Evolutionary conservation across 78 protist genomes (phyloP).

Genomic region (Corallochytrium limacisporum): DNA sequence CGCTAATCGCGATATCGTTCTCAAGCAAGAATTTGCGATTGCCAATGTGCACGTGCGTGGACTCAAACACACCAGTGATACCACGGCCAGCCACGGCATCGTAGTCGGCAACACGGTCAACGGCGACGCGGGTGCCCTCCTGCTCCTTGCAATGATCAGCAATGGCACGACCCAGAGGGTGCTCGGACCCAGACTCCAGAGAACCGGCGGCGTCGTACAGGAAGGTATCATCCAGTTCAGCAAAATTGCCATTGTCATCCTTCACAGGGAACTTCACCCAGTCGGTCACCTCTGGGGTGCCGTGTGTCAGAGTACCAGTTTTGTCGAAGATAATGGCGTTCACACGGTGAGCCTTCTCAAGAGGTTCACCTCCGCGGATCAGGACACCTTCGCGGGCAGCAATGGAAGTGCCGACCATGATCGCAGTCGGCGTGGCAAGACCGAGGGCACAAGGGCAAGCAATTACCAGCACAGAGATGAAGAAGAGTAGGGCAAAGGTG

Average conservation of each 20-base stretch:
- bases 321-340: constrained; percentile 53
- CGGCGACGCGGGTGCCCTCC: no score
- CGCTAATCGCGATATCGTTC: neutral
- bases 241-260: neutral
- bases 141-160: neutral
- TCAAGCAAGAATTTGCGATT: constrained; percentile 1
- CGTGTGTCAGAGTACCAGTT: constrained; percentile 73
- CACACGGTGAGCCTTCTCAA: constrained; percentile 33
- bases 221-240: neutral
- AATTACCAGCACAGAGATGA: constrained; percentile 45
- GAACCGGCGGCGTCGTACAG: neutral
- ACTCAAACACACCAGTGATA: neutral
- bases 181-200: neutral
- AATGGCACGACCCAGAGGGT: neutral
- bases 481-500: constrained; percentile 25
- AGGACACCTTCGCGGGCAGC: constrained; percentile 47
- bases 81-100: neutral
- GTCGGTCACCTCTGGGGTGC: constrained; percentile 9
- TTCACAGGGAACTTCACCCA: neutral
- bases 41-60: neutral
- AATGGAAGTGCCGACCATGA: constrained; percentile 65
- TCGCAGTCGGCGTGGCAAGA: constrained; percentile 73
- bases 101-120: neutral
- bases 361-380: constrained; percentile 49
- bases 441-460: constrained; percentile 82